Conservation (phyloP, 2,329 filamentous ascomycete genomes). For the Reticulascus tulasneorum region DNA sequence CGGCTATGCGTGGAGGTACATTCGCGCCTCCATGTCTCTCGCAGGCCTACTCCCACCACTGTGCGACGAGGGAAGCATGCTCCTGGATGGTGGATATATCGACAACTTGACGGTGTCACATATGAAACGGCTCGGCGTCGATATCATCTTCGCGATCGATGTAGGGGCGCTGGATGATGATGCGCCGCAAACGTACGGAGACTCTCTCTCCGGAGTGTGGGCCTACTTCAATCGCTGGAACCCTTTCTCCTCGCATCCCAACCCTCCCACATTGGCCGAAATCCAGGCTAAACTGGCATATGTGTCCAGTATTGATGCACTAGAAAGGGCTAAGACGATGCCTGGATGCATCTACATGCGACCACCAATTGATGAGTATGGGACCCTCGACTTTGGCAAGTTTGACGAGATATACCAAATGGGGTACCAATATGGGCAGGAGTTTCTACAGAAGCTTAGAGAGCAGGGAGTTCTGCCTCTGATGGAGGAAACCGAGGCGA, state of each 20-base stretch:
- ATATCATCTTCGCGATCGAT: conserved; percentile 93
- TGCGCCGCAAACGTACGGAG: conserved; percentile 86
- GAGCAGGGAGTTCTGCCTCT: conserved; percentile 72
- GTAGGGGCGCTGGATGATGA: conserved; percentile 91
- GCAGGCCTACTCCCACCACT: conserved; percentile 89
- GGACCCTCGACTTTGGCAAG: conserved; percentile 92
- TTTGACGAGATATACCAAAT: conserved; percentile 96
- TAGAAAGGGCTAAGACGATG: conserved; percentile 88
- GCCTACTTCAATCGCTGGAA: conserved; percentile 96
- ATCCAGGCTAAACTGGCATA: conserved; percentile 95
- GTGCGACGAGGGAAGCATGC: conserved; percentile 95
- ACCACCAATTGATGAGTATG: conserved; percentile 88
- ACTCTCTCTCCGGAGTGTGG: conserved; percentile 94
- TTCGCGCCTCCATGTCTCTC: conserved; percentile 93
- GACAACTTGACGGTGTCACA: conserved; percentile 96
- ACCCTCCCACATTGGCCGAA: conserved; percentile 90
- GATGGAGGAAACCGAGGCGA: conserved; percentile 69
- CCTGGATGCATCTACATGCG: conserved; percentile 95
- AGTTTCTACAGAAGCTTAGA: conserved; percentile 72
- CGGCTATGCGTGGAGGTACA: conserved; percentile 96
- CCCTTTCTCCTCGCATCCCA: conserved; percentile 81
- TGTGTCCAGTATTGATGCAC: conserved; percentile 87
- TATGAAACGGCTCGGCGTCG: conserved; percentile 91
- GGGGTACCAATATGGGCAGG: conserved; percentile 80
- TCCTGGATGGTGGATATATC: conserved; percentile 93